phyloP scores from a whole-genome alignment of 306 rosid species.

The Trifolium repens region DNA sequence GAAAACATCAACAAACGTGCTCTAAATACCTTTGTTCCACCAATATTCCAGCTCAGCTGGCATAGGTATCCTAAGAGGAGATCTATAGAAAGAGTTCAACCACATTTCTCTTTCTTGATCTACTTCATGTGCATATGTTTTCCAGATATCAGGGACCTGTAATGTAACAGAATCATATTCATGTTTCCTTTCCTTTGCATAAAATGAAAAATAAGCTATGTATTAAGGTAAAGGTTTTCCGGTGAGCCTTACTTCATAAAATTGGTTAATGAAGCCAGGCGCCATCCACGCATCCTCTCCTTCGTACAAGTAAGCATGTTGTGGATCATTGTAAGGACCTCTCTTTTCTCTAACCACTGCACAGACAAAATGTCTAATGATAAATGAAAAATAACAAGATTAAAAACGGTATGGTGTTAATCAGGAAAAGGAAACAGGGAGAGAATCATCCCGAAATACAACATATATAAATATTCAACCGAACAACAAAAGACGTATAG shows the following conservation, averaged over 20 bases:
- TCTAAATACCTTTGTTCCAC: constrained; percentile 72
- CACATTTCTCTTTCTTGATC: constrained; percentile 97
- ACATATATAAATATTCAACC: neutral
- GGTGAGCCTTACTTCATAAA: constrained; percentile 72
- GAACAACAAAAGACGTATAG: constrained; percentile 16
- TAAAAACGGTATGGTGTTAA: too few relatives aligned
- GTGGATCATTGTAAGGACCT: constrained; percentile 91
- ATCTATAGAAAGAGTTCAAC: constrained; percentile 91
- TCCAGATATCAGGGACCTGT: constrained; percentile 97
- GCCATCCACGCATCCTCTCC: constrained; percentile 98
- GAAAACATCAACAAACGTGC: neutral
- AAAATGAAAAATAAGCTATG: constrained; percentile 32
- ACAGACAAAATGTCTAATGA: constrained; percentile 32
- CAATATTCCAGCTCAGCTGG: constrained; percentile 96
- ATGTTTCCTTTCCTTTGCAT: constrained; percentile 27
- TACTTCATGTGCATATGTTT: constrained; percentile 80
- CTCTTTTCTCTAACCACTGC: constrained; percentile 94
- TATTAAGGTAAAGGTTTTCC: constrained; percentile 33
- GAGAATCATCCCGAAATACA: too few relatives aligned
- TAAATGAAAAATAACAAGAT: constrained; percentile 29
- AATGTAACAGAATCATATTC: constrained; percentile 39
- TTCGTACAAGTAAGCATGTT: constrained; percentile 92
- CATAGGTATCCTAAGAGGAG: constrained; percentile 95
- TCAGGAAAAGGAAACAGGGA: too few relatives aligned
- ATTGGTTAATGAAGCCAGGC: constrained; percentile 94